Percentiles rank a stretch among this genome's conserved stretches.
These are phyloP conservation scores for Colletotrichum orchidophilum DNA, from an alignment of 2,329 filamentous ascomycete species.

Conservation along the genomic window DNA sequence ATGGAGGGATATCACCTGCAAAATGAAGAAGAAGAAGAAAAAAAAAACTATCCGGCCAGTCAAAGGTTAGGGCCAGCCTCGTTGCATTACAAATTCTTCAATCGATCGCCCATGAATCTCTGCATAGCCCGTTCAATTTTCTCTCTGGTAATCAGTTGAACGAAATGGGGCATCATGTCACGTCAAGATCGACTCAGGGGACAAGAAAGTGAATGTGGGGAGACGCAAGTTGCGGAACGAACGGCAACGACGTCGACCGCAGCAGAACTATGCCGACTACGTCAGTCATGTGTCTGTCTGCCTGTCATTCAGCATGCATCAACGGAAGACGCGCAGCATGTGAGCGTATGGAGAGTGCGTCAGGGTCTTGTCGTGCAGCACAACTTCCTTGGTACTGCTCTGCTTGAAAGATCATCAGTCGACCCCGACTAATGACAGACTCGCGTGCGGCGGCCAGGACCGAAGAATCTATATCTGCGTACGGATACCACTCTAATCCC, in stretches of 20 bases:
- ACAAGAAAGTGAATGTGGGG: not conserved
- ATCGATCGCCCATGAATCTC: constrained; percentile 1
- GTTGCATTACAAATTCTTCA: constrained; percentile 10
- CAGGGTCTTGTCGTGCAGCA: constrained; percentile 30
- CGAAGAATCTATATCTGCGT: constrained; percentile 7
- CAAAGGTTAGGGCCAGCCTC: not conserved
- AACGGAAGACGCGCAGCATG: constrained; percentile 6
- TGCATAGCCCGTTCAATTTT: constrained; percentile 7
- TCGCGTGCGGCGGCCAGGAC: constrained; percentile 11
- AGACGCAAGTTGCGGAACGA: not conserved
- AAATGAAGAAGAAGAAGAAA: too few species aligned
- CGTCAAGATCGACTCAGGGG: constrained; percentile 3
- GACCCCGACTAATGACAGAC: not conserved
- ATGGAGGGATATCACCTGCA: not conserved
- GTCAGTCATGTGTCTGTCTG: constrained; percentile 24
- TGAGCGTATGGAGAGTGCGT: constrained; percentile 6
- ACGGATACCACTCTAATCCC: constrained; percentile 1
- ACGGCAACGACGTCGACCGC: constrained; percentile 2
- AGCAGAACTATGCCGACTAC: constrained; percentile 20
- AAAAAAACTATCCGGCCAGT: not conserved
- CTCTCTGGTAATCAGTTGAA: not conserved
- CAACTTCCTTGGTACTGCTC: constrained; percentile 14
- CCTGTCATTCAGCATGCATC: constrained; percentile 24
- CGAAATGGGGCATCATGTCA: not conserved
- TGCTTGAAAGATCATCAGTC: not conserved